phyloP scores from a whole-genome alignment of 2,329 filamentous ascomycete species.

The Cercospora janseana region DNA sequence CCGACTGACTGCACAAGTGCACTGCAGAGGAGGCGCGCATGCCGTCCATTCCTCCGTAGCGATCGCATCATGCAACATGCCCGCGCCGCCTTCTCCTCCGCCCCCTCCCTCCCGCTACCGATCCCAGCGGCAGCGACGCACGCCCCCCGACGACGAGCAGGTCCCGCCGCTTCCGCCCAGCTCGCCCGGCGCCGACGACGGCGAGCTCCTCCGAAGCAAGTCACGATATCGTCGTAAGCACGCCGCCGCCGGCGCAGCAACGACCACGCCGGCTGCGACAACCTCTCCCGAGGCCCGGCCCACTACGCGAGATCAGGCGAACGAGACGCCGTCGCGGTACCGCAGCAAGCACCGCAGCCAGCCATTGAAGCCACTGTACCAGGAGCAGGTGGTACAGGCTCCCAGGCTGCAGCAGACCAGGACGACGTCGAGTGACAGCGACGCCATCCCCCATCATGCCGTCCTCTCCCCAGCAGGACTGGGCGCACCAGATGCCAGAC shows the following conservation, averaged over 20 bases:
- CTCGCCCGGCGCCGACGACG: slow-evolving; percentile 22
- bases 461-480: slow-evolving; percentile 15
- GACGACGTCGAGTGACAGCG: slow-evolving; percentile 15
- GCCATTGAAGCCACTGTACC: slow-evolving; percentile 21
- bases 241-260: slow-evolving; percentile 7
- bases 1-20: no score
- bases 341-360: slow-evolving; percentile 24
- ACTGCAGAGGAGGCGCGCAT: neutral
- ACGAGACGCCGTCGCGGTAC: slow-evolving; percentile 24
- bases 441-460: neutral
- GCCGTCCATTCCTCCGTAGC: neutral
- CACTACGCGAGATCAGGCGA: slow-evolving; percentile 17
- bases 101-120: slow-evolving; percentile 23
- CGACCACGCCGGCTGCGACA: slow-evolving; percentile 7
- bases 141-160: slow-evolving; percentile 14
- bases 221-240: slow-evolving; percentile 36
- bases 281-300: slow-evolving; percentile 16
- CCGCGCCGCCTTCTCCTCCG: slow-evolving; percentile 11
- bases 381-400: slow-evolving; percentile 20
- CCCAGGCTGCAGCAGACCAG: slow-evolving; percentile 17
- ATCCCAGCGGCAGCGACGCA: slow-evolving; percentile 24
- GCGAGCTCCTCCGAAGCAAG: slow-evolving; percentile 30
- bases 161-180: slow-evolving; percentile 15
- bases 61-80: slow-evolving; percentile 25
- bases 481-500: slow-evolving; percentile 17